Base-by-base conservation (phyloP, 176 grass and related monocot genomes). In the Juncus effusus region DNA sequence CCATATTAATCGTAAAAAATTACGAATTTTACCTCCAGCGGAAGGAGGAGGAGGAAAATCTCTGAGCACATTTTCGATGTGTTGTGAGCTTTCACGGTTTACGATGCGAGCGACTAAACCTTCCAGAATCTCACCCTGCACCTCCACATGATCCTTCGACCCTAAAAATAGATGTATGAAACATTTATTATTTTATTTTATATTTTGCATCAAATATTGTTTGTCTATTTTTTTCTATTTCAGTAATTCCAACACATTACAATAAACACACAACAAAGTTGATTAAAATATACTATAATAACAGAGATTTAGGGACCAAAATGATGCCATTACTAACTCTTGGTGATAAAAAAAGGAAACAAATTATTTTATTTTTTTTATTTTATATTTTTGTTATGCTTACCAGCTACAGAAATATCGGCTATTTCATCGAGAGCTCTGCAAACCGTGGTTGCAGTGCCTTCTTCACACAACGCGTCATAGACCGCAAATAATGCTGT, bases 51-150 rank as follows among this genome's bases (percentile, higher is more conserved):
- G 78, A 76, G 93, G 73, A 68, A 78, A 97, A 28, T 86, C 87
- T 77, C 12, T 89, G 56, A 97, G 79, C 62, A 89, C 82, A 54
- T 92, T 75, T 60, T 97, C 75, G 77, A 97, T 84, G 38, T 92
- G 93, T 40, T 67, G 51, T 62, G 80, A 86, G 84, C 93, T 97
- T 78, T 82, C 82, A 79, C 64, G 64, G 58, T 72, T 82, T 8
- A 97, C 93, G 56, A 97, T 56, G 69, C 93, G 85, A 42, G 93
- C 93, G 78, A 97, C 93, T 67, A 97, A 74, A 71, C 93, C 93
- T 86, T 97, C 93, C 69, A 97, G 78, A 44, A 97, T 92, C 76
- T 97, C 93, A 69, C 93, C 93, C 69, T 97, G 93, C 49, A 92
- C 83, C 53, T 84, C 72, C 62, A 89, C 77, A 64, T 97, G 93